A percentile compares a stretch with the other conserved stretches of the same genome.
These are phyloP conservation scores for Fomitopsis schrenkii DNA, from an alignment of 1,284 basidiomycete species.

Conservation along the genomic window DNA sequence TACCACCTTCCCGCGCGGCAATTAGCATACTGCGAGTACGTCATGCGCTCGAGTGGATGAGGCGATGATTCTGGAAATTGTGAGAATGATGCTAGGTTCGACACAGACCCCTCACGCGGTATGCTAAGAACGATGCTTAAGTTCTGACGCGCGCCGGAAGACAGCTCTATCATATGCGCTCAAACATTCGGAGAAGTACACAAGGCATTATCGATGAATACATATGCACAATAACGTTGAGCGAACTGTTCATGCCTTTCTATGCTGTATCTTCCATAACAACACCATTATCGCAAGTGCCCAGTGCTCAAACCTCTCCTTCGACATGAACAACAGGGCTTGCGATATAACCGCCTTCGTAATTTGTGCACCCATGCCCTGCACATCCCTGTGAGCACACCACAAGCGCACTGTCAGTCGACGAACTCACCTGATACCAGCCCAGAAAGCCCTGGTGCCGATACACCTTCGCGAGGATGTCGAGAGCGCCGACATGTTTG, in stretches of 20 bases:
- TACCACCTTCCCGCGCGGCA: not conserved
- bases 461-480: conserved; percentile 74
- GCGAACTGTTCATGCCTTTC: conserved; percentile 9
- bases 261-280: conserved; percentile 22
- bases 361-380: conserved; percentile 92
- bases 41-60: too few relatives aligned
- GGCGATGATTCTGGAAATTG: too few relatives aligned
- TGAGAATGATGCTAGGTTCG: too few relatives aligned
- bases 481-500: conserved; percentile 69
- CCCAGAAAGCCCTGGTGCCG: conserved; percentile 75
- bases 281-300: conserved; percentile 62
- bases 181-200: not conserved
- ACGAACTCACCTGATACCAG: conserved; percentile 88
- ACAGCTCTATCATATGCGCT: not conserved
- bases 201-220: not conserved
- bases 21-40: not conserved
- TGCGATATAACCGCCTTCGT: conserved; percentile 86
- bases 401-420: not conserved
- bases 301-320: conserved; percentile 82
- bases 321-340: conserved; percentile 76
- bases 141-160: not conserved
- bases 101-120: too few relatives aligned
- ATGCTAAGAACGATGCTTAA: not conserved
- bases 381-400: conserved; percentile 4
- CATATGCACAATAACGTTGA: not conserved